phyloP scores from a whole-genome alignment of 805 yeast species.

The Starmerella vitae region DNA sequence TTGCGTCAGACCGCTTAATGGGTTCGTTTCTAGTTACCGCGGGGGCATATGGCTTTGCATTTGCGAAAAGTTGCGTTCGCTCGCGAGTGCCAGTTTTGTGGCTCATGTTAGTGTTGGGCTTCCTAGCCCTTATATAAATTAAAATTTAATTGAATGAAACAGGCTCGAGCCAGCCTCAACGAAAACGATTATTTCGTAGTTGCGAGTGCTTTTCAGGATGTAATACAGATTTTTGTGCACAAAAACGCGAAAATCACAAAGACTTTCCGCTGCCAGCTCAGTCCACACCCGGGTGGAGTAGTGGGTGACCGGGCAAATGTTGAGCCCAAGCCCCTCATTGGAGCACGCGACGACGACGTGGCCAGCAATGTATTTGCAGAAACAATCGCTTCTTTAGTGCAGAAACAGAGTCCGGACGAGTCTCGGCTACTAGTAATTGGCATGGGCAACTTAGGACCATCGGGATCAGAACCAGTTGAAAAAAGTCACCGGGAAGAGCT shows the following conservation, averaged over 20 bases:
- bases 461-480: constrained; percentile 15
- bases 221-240: constrained; percentile 25
- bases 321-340: constrained; percentile 19
- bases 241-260: constrained; percentile 23
- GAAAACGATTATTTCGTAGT: constrained; percentile 24
- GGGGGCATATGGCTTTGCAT: constrained; percentile 21
- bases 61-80: constrained; percentile 30
- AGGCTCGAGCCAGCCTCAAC: constrained; percentile 10
- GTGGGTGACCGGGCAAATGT: constrained; percentile 16
- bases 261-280: constrained; percentile 20
- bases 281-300: constrained; percentile 20
- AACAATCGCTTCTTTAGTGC: constrained; percentile 24
- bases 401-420: constrained; percentile 26
- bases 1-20: constrained; percentile 33
- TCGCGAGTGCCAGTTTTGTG: constrained; percentile 21
- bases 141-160: neutral
- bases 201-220: constrained; percentile 23
- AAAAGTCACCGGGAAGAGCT: constrained; percentile 23
- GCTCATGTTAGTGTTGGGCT: neutral
- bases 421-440: constrained; percentile 25
- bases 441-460: constrained; percentile 23
- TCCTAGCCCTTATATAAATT: too few species aligned
- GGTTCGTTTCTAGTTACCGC: constrained; percentile 19
- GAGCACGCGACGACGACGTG: constrained; percentile 19
- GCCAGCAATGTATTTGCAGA: constrained; percentile 25